A percentile compares a stretch with the other conserved stretches of the same genome.
These are phyloP conservation scores for Leccinum pachyderme DNA, from an alignment of 1,284 basidiomycete species.

Conservation along the genomic window DNA sequence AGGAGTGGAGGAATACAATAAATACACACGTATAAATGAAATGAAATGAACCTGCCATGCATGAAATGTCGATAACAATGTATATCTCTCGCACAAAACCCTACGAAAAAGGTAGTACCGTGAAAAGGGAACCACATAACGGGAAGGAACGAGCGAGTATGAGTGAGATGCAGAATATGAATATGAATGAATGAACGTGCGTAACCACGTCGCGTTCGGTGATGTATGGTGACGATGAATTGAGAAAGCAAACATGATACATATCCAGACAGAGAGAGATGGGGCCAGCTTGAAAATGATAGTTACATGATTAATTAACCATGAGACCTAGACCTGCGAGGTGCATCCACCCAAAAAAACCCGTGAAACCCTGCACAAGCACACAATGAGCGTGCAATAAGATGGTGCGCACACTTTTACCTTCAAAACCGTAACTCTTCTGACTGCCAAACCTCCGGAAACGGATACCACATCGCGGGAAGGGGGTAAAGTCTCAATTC, in stretches of 20 bases:
- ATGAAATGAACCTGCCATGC: slow-evolving; percentile 1
- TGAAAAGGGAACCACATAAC: background rate
- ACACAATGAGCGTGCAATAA: background rate
- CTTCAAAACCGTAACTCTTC: slow-evolving; percentile 24
- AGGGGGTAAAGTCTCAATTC: slow-evolving; percentile 21
- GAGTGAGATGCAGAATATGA: slow-evolving; percentile 13
- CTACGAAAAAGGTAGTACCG: slow-evolving; percentile 3
- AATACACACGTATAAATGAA: slow-evolving; percentile 4
- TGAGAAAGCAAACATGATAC: slow-evolving; percentile 2
- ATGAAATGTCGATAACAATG: slow-evolving; percentile 3
- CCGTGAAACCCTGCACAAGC: slow-evolving; percentile 2
- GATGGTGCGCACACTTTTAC: background rate
- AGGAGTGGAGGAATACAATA: slow-evolving; percentile 2
- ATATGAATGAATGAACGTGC: slow-evolving; percentile 12
- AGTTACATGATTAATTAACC: slow-evolving; percentile 13
- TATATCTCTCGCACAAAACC: slow-evolving; percentile 20
- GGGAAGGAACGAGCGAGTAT: slow-evolving; percentile 1
- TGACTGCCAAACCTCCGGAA: slow-evolving; percentile 34
- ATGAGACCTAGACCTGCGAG: slow-evolving; percentile 20
- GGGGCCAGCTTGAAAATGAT: slow-evolving; percentile 5
- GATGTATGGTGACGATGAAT: slow-evolving; percentile 17
- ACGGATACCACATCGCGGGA: slow-evolving; percentile 32
- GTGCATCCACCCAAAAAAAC: slow-evolving; percentile 7
- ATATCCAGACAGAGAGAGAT: slow-evolving; percentile 9
- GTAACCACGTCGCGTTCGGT: slow-evolving; percentile 10